These are phyloP conservation scores for Coniochaeta sp. DNA, from an alignment of 2,329 filamentous ascomycete genomes.

Conservation along the genomic window DNA sequence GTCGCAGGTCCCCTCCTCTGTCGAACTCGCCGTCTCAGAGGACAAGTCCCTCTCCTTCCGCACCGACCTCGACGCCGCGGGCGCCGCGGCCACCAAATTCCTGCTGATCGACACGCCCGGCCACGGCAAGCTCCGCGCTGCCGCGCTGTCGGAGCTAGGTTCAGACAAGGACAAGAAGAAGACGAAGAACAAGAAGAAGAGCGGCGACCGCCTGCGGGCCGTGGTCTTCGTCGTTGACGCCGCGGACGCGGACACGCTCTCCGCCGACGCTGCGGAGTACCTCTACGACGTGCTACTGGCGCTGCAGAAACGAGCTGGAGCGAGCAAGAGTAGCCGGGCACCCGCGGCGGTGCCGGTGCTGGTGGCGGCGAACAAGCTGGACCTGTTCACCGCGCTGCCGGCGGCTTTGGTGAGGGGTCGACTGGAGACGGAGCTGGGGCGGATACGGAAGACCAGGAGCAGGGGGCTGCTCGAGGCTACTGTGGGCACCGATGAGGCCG, in stretches of 20 bases:
- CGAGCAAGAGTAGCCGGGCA: constrained; percentile 35
- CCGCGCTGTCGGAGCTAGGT: constrained; percentile 48
- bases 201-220: constrained; percentile 38
- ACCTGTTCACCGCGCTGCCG: constrained; percentile 88
- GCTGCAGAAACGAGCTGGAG: constrained; percentile 60
- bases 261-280: constrained; percentile 67
- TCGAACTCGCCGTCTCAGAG: constrained; percentile 49
- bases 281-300: constrained; percentile 82
- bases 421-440: constrained; percentile 74
- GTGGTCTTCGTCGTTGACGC: constrained; percentile 89
- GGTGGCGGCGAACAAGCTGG: constrained; percentile 89
- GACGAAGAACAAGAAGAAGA: not conserved
- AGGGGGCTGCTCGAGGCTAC: constrained; percentile 80
- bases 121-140: constrained; percentile 83
- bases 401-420: constrained; percentile 64
- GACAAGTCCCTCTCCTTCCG: constrained; percentile 39
- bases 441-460: constrained; percentile 67
- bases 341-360: constrained; percentile 63
- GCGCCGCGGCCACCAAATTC: constrained; percentile 59
- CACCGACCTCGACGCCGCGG: constrained; percentile 46
- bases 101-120: constrained; percentile 84
- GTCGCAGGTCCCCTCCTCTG: constrained; percentile 38
- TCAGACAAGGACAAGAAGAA: constrained; percentile 6
- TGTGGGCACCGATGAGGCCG: constrained; percentile 55
- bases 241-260: constrained; percentile 50